Conservation (phyloP, 2,329 filamentous ascomycete genomes). For the Ceratocystis alfenasii region DNA sequence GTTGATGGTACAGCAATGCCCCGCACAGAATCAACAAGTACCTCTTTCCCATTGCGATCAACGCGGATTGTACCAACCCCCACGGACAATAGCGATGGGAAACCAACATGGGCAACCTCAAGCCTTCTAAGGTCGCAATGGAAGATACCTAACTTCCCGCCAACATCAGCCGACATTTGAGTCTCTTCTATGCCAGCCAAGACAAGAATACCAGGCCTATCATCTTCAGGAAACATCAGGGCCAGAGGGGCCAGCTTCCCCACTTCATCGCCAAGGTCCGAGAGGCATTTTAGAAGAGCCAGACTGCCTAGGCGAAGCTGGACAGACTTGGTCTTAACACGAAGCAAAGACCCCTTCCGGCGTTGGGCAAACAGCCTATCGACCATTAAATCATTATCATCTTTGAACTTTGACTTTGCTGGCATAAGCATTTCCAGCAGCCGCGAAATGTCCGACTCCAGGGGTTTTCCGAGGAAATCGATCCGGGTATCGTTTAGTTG, state of each 20-base stretch:
- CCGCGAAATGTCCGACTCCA: conserved; percentile 67
- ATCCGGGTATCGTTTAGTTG: conserved; percentile 55
- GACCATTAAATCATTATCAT: conserved; percentile 86
- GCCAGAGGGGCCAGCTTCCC: conserved; percentile 73
- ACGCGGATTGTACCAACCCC: conserved; percentile 53
- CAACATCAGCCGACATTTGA: conserved; percentile 50
- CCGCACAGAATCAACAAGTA: conserved; percentile 50
- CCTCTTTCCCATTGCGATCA: conserved; percentile 54
- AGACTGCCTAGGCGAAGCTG: conserved; percentile 51
- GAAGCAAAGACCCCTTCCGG: conserved; percentile 71
- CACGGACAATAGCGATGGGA: conserved; percentile 73
- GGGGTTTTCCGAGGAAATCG: conserved; percentile 61
- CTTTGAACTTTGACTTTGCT: conserved; percentile 78
- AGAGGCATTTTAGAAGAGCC: conserved; percentile 54
- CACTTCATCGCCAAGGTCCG: conserved; percentile 64
- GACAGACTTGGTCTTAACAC: conserved; percentile 53
- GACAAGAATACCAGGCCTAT: conserved; percentile 75
- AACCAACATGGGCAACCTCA: conserved; percentile 68
- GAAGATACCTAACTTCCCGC: conserved; percentile 55
- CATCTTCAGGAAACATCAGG: conserved; percentile 92
- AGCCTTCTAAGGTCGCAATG: conserved; percentile 47
- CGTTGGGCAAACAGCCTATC: conserved; percentile 81
- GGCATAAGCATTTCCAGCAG: conserved; percentile 80
- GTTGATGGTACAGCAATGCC: conserved; percentile 24
- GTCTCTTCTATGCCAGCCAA: conserved; percentile 55